These are phyloP conservation scores for Auriscalpium vulgare DNA, from an alignment of 768 basidiomycete species.

Conservation along the genomic window DNA sequence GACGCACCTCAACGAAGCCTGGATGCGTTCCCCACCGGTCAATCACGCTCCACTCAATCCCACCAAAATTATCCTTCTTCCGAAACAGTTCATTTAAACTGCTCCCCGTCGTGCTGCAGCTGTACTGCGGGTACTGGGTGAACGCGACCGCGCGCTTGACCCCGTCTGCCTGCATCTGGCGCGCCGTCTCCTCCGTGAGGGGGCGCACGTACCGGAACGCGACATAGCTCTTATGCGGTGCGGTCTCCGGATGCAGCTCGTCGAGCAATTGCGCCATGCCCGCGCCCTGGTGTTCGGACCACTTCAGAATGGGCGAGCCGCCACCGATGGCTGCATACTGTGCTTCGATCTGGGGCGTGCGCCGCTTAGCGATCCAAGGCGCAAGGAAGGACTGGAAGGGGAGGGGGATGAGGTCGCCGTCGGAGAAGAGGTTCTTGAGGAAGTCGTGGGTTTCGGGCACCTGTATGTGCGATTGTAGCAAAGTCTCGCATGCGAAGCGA, in stretches of 20 bases:
- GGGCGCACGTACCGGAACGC: constrained; percentile 93
- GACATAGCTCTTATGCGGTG: constrained; percentile 93
- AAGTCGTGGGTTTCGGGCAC: constrained; percentile 91
- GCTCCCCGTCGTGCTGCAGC: constrained; percentile 96
- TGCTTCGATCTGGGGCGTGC: constrained; percentile 88
- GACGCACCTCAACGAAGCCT: constrained; percentile 84
- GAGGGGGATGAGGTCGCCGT: constrained; percentile 89
- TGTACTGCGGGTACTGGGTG: constrained; percentile 98
- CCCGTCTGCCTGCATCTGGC: constrained; percentile 82
- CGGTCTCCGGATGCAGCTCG: constrained; percentile 87
- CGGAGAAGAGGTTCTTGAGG: constrained; percentile 85
- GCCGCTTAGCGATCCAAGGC: constrained; percentile 79
- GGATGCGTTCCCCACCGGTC: constrained; percentile 97
- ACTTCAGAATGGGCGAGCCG: constrained; percentile 90
- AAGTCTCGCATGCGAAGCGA: background rate
- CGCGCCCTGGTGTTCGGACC: constrained; percentile 82
- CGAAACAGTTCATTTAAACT: constrained; percentile 90
- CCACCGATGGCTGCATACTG: constrained; percentile 95
- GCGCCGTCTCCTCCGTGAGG: constrained; percentile 74
- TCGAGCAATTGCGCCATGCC: constrained; percentile 88
- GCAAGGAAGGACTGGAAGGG: constrained; percentile 87
- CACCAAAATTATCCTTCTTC: constrained; percentile 46
- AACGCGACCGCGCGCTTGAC: constrained; percentile 92
- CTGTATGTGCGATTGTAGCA: constrained; percentile 30
- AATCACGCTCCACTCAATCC: constrained; percentile 92